Conservation (phyloP, 2,329 filamentous ascomycete species). For the Lecanicillium sp. region DNA sequence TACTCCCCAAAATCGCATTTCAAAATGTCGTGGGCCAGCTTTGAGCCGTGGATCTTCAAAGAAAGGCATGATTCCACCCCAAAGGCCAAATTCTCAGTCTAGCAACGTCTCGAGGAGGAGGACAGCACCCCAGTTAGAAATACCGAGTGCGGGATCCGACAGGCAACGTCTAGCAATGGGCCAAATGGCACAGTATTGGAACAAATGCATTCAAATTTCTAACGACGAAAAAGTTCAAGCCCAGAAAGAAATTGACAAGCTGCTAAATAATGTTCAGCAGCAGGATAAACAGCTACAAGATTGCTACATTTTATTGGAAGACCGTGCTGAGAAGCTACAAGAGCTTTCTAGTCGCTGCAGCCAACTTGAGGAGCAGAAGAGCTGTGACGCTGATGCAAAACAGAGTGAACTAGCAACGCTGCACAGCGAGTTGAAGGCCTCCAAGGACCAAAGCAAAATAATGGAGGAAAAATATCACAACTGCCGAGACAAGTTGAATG, state of each 20-base stretch:
- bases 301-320: too few relatives aligned
- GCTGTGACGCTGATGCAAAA: slow-evolving; percentile 17
- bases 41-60: neutral
- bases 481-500: slow-evolving; percentile 33
- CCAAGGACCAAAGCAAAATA: slow-evolving; percentile 12
- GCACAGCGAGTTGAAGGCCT: slow-evolving; percentile 16
- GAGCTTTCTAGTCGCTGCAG: slow-evolving; percentile 15
- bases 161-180: slow-evolving; percentile 7
- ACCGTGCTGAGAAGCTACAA: slow-evolving; percentile 13
- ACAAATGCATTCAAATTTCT: slow-evolving; percentile 6
- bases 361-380: slow-evolving; percentile 17
- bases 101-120: slow-evolving; percentile 6
- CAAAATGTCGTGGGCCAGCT: neutral
- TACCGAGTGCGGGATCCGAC: slow-evolving; percentile 1
- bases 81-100: slow-evolving; percentile 1
- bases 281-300: slow-evolving; percentile 4
- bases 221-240: slow-evolving; percentile 4
- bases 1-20: neutral
- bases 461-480: slow-evolving; percentile 25
- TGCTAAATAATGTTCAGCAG: slow-evolving; percentile 3
- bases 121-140: neutral
- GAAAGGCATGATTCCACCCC: neutral
- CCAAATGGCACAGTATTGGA: slow-evolving; percentile 14
- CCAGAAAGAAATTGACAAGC: slow-evolving; percentile 8
- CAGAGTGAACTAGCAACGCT: slow-evolving; percentile 19